A percentile compares a stretch with the other conserved stretches of the same genome.
phyloP scores from a whole-genome alignment of 225 moss, liverwort and hornwort genomes.

The Straminergon stramineum region DNA sequence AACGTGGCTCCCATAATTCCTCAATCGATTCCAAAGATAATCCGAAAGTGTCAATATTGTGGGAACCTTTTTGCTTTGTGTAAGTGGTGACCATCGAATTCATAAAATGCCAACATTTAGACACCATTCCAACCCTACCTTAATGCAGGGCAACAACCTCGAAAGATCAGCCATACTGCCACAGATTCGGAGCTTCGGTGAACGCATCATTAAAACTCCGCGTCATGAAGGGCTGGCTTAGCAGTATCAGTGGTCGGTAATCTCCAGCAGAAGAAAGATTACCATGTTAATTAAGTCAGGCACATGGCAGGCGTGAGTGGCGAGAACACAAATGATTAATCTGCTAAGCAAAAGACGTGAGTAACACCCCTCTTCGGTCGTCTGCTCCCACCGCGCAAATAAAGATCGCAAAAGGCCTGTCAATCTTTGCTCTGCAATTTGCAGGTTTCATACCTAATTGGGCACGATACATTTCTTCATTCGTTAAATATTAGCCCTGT shows the following conservation, averaged over 20 bases:
- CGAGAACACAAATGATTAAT: neutral
- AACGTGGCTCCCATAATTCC: accelerated
- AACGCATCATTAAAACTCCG: neutral
- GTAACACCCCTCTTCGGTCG: neutral
- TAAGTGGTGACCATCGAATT: neutral
- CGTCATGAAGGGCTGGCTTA: neutral
- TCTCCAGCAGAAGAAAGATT: neutral
- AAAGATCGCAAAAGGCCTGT: neutral
- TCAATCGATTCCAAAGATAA: accelerated
- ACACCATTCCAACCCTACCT: neutral
- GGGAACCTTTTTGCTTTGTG: neutral
- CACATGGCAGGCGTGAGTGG: neutral
- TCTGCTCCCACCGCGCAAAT: neutral
- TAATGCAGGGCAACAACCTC: neutral
- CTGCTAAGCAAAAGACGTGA: neutral
- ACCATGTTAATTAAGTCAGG: neutral
- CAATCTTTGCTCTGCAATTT: neutral
- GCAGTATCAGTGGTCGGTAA: neutral
- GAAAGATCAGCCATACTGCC: too few species aligned
- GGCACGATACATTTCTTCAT: neutral
- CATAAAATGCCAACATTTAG: neutral
- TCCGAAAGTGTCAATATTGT: neutral
- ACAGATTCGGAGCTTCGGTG: neutral
- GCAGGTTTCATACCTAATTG: neutral
- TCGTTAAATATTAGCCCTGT: neutral